Evolutionary conservation across 1,284 basidiomycete genomes (phyloP).

Genomic region (Abortiporus biennis): DNA sequence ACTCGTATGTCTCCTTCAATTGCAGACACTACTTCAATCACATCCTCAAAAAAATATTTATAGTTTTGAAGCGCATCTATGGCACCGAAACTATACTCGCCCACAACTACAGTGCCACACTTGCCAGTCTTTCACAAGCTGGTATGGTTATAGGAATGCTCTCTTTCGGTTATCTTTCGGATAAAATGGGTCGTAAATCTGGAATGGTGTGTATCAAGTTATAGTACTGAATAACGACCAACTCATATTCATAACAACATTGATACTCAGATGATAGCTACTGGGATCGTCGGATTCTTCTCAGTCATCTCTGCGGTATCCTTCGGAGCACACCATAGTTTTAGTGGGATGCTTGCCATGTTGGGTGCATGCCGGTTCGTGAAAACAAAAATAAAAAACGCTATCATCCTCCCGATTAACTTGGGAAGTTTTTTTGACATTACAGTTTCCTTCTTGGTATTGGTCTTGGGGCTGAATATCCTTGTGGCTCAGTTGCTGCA

Average conservation of each 20-base stretch:
- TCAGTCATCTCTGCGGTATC: constrained; percentile 80
- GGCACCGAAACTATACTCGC: constrained; percentile 40
- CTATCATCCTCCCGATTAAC: too few species aligned
- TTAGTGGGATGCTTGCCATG: constrained; percentile 70
- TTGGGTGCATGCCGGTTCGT: constrained; percentile 73
- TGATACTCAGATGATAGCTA: constrained; percentile 58
- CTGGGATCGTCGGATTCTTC: constrained; percentile 76
- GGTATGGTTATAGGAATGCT: constrained; percentile 85
- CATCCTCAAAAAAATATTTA: background rate
- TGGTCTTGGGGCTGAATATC: constrained; percentile 87
- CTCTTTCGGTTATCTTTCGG: constrained; percentile 72
- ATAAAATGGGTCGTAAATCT: constrained; percentile 84
- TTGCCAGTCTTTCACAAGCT: constrained; percentile 71
- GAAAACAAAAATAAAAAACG: too few species aligned
- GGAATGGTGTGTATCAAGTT: constrained; percentile 58
- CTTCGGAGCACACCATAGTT: constrained; percentile 63
- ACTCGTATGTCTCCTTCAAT: too few species aligned
- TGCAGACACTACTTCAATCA: constrained; percentile 10
- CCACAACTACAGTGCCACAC: constrained; percentile 52
- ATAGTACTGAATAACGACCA: too few species aligned
- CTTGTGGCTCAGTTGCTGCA: constrained; percentile 87
- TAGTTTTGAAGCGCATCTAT: constrained; percentile 65
- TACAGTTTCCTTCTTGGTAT: constrained; percentile 69
- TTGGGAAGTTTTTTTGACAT: too few species aligned
- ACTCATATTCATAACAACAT: background rate